These are phyloP conservation scores for Tuber indicum DNA, from an alignment of 495 filamentous ascomycete genomes.

Conservation along the genomic window DNA sequence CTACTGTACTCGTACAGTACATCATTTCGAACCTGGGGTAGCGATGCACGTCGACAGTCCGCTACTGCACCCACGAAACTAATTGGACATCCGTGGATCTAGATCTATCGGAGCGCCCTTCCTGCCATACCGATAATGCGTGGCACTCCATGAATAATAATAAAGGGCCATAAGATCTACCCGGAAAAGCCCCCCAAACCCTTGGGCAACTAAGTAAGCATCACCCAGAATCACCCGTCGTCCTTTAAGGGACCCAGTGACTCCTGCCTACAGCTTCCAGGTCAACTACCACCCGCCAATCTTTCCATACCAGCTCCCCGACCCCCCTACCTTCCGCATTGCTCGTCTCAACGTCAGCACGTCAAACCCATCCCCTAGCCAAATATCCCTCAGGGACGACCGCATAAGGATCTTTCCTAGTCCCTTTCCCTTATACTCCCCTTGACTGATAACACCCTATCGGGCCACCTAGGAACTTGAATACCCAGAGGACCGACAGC, in stretches of 20 bases:
- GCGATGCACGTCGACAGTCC: not conserved
- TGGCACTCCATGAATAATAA: not conserved
- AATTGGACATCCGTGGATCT: not conserved
- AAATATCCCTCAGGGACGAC: not conserved
- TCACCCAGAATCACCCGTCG: not conserved
- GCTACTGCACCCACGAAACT: not conserved
- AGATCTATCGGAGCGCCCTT: not conserved
- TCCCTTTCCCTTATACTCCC: constrained; percentile 6
- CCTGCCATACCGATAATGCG: not conserved
- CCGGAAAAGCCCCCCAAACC: not conserved
- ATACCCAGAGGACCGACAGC: constrained; percentile 5
- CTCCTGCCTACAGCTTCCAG: constrained; percentile 7
- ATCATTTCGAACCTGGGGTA: not conserved
- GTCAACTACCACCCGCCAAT: constrained; percentile 9
- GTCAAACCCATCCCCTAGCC: not conserved
- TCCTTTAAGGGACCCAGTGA: not conserved
- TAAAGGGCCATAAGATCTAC: not conserved
- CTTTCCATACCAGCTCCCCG: not conserved
- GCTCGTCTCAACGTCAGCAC: not conserved
- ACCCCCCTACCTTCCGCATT: constrained; percentile 5
- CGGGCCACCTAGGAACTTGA: constrained; percentile 9
- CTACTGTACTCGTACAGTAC: not conserved
- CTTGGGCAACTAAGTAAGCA: not conserved
- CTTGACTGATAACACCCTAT: constrained; percentile 10
- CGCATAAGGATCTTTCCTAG: constrained; percentile 8